These are phyloP conservation scores for Fusarium musae DNA, from an alignment of 2,329 filamentous ascomycete genomes.

Conservation along the genomic window DNA sequence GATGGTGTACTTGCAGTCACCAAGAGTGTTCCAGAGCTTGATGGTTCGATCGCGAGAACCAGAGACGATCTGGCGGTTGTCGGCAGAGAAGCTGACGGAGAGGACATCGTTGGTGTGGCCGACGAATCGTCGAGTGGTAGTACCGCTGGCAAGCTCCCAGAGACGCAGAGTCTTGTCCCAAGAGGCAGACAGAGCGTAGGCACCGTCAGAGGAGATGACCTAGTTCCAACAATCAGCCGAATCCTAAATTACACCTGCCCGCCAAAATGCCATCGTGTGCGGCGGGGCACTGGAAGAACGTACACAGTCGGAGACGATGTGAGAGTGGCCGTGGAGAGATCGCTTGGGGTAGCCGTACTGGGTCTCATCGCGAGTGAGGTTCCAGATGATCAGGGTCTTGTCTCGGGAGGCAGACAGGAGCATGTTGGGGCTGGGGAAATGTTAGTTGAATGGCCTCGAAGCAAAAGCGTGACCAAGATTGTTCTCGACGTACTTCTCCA, in stretches of 20 bases:
- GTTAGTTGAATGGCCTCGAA: slow-evolving; percentile 25
- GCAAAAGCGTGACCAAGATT: slow-evolving; percentile 5
- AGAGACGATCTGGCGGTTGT: slow-evolving; percentile 99
- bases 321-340: slow-evolving; percentile 97
- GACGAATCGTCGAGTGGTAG: slow-evolving; percentile 97
- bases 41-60: slow-evolving; percentile 98
- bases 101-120: slow-evolving; percentile 99
- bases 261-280: slow-evolving; percentile 5
- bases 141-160: slow-evolving; percentile 98
- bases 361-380: slow-evolving; percentile 97
- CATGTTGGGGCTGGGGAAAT: slow-evolving; percentile 86
- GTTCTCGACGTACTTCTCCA: slow-evolving; percentile 84
- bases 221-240: slow-evolving; percentile 54
- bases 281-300: slow-evolving; percentile 56
- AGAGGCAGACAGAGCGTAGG: slow-evolving; percentile 97
- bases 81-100: slow-evolving; percentile 99
- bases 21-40: slow-evolving; percentile 99
- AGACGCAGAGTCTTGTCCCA: slow-evolving; percentile 99
- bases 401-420: slow-evolving; percentile 97
- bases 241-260: slow-evolving; percentile 26
- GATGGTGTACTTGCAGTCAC: slow-evolving; percentile 99
- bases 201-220: slow-evolving; percentile 99
- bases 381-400: slow-evolving; percentile 99
- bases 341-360: slow-evolving; percentile 99
- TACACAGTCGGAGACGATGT: slow-evolving; percentile 99